Evolutionary conservation across 139 green algal species (phyloP), one percentile per base, ranked within the genome.

Genomic region (Penium margaritaceum): DNA sequence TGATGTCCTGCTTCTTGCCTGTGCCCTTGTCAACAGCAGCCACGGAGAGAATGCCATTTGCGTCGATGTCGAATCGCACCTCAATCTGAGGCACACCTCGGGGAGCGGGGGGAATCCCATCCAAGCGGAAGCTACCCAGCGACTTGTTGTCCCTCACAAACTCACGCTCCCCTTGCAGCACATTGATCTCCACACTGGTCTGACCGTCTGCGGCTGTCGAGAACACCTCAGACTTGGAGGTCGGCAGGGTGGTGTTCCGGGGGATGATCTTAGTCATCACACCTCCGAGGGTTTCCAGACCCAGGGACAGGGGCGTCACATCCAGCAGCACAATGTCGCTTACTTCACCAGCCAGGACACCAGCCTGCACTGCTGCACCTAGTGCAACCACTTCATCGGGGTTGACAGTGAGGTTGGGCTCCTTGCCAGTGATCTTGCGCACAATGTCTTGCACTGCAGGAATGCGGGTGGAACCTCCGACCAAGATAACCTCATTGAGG

Each of bases 41-140:
- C 19, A 98, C 93, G 14, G 77, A 89, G 37, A 98, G 85, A 81
- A 98, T 98, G 64, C 93, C 93, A 81, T 98, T 98, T 76, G 94
- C 94, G 74, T 98, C 94, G 75, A 98, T 97, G 88, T 98, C 93
- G 75, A 98, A 98, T 85, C 95, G 96, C 35, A 97, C 93, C 84
- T 98, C 92, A 30, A 95, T 87, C 84, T 98, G 93, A 5, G 92
- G 91, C 35, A 97, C 88, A 29, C 93, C 93, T 39, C 93, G 89
- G 0, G 93, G 88, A 0, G 93, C 93, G n/a, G 93, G 88, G 33
- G 93, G 93, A 73, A 98, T 97, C 72, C 93, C 93, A 73, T 97
- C 93, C 69, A 98, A 84, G 33, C 91, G 81, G 75, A 82, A 82
- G 73, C 89, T 96, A 64, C 93, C 93, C 75, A 98, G 84, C 36